These are phyloP conservation scores for Nakazawaea ambrosiae DNA, from an alignment of 805 yeast species.

Conservation along the genomic window DNA sequence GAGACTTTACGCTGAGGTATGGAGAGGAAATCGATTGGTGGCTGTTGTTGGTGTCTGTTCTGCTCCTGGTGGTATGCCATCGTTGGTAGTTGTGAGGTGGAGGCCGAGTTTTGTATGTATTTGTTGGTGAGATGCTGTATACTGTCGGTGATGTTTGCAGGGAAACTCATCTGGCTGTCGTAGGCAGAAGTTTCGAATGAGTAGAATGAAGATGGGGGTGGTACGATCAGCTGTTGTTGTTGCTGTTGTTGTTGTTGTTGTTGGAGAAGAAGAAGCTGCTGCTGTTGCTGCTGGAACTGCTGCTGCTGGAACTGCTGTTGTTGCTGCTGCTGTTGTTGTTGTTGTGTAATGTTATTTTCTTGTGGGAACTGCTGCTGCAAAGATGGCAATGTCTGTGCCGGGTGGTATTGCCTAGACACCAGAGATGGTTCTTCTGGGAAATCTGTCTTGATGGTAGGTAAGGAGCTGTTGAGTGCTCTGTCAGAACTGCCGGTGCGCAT, in stretches of 20 bases:
- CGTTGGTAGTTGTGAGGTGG: too few relatives aligned
- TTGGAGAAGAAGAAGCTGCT: not conserved
- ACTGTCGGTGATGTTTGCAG: too few relatives aligned
- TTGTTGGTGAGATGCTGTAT: too few relatives aligned
- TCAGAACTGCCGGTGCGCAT: slow-evolving; percentile 4
- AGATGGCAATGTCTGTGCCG: slow-evolving; percentile 1
- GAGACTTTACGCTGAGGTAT: not conserved
- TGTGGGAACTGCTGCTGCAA: not conserved
- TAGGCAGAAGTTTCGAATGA: not conserved
- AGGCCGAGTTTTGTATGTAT: too few relatives aligned
- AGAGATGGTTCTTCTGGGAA: too few relatives aligned
- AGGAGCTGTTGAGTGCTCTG: not conserved
- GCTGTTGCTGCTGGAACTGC: too few relatives aligned
- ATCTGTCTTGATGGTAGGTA: too few relatives aligned
- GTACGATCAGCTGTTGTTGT: not conserved
- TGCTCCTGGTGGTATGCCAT: too few relatives aligned
- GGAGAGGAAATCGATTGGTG: not conserved
- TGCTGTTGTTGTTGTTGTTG: not conserved
- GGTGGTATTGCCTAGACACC: slow-evolving; percentile 1
- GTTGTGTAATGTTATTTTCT: slow-evolving; percentile 1
- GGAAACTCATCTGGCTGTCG: too few relatives aligned
- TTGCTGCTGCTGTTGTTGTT: not conserved
- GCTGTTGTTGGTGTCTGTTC: not conserved
- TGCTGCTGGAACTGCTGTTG: not conserved
- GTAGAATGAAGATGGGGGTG: not conserved